Percentiles rank a stretch among this genome's conserved stretches.
These are phyloP conservation scores for Colletotrichum godetiae DNA, from an alignment of 2,329 filamentous ascomycete genomes.

Conservation along the genomic window DNA sequence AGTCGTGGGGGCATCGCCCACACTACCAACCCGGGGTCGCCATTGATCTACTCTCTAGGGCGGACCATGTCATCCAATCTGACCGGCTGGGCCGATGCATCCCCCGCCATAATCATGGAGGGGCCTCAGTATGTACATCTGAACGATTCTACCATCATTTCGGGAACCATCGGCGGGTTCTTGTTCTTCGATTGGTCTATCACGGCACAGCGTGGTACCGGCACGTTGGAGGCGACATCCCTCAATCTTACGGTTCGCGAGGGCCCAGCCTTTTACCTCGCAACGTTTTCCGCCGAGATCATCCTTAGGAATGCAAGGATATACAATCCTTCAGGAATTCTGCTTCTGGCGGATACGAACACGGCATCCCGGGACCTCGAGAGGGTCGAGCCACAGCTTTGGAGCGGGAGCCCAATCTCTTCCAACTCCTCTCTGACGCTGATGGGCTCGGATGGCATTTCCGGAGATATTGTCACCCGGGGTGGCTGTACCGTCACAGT, in stretches of 20 bases:
- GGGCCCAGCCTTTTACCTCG: conserved; percentile 7
- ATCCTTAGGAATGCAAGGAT: not conserved
- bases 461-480: not conserved
- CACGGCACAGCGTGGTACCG: not conserved
- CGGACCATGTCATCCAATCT: not conserved
- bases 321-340: not conserved
- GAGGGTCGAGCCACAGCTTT: conserved; percentile 3
- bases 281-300: not conserved
- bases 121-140: not conserved
- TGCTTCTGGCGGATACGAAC: conserved; percentile 1
- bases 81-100: not conserved
- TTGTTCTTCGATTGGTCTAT: conserved; percentile 21
- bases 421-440: conserved; percentile 10
- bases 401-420: not conserved
- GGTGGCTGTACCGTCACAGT: not conserved
- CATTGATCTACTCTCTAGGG: conserved; percentile 11
- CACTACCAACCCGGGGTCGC: conserved; percentile 1
- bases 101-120: conserved; percentile 17
- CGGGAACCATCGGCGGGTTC: conserved; percentile 7
- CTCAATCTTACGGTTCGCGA: not conserved
- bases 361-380: conserved; percentile 9
- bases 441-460: not conserved
- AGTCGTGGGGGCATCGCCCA: conserved; percentile 5
- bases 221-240: not conserved
- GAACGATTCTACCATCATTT: not conserved